Conservation (phyloP, 495 filamentous ascomycete genomes). For the Xylaria palmicola region DNA sequence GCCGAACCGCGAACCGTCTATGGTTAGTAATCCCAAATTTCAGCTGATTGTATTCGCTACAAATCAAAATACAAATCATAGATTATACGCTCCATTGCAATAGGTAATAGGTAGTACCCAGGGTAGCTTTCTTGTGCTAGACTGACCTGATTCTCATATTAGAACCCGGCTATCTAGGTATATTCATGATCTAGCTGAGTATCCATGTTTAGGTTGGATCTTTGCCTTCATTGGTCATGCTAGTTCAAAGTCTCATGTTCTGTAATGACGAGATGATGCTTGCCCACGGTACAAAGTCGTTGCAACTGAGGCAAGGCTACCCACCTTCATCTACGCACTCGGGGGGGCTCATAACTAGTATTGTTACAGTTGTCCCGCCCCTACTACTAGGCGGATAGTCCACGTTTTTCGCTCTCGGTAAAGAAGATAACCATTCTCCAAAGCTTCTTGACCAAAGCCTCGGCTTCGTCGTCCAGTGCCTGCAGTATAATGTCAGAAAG, state of each 20-base stretch:
- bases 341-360: neutral
- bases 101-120: too few relatives aligned
- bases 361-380: constrained; percentile 6
- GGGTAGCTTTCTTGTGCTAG: too few relatives aligned
- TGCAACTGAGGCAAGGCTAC: too few relatives aligned
- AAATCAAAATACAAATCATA: neutral
- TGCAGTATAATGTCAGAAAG: constrained; percentile 33
- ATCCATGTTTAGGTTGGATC: too few relatives aligned
- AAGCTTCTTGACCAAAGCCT: constrained; percentile 90
- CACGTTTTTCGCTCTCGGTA: constrained; percentile 90
- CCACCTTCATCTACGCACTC: neutral
- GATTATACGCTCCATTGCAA: too few relatives aligned
- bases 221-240: too few relatives aligned
- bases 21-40: neutral
- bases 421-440: constrained; percentile 99
- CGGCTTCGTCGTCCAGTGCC: constrained; percentile 93
- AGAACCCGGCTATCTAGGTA: too few relatives aligned
- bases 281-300: too few relatives aligned
- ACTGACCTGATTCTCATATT: too few relatives aligned
- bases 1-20: neutral
- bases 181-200: too few relatives aligned
- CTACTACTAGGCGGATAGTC: constrained; percentile 65
- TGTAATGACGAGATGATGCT: too few relatives aligned
- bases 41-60: neutral
- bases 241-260: too few relatives aligned